These are phyloP conservation scores for Microbotryum violaceum DNA, from an alignment of 1,284 basidiomycete species.

Conservation along the genomic window DNA sequence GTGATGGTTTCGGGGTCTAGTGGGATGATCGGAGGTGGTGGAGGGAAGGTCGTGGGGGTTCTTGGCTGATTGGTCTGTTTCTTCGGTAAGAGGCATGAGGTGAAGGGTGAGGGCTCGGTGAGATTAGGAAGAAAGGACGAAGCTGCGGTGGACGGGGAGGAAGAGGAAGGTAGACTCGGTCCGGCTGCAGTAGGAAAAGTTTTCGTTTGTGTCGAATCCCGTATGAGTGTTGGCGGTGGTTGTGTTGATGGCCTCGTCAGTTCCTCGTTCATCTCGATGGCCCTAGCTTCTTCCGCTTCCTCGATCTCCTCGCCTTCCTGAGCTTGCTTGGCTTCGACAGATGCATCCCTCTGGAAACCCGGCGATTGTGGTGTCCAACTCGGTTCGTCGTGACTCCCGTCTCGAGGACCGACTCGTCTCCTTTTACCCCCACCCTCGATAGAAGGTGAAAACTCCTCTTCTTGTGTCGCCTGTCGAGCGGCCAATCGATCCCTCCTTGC, in stretches of 20 bases:
- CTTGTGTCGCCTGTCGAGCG: slow-evolving; percentile 22
- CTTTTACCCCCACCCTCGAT: not conserved
- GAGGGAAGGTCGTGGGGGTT: not conserved
- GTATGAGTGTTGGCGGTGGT: not conserved
- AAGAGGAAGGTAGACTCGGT: not conserved
- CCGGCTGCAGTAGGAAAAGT: not conserved
- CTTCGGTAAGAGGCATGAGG: not conserved
- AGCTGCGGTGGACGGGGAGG: too few relatives aligned
- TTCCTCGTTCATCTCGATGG: not conserved
- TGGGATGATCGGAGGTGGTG: slow-evolving; percentile 17
- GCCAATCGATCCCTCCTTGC: slow-evolving; percentile 19
- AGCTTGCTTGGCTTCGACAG: too few relatives aligned
- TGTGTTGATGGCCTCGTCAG: not conserved
- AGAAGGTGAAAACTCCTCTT: slow-evolving; percentile 4
- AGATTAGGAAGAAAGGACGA: not conserved
- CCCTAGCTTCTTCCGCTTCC: too few relatives aligned
- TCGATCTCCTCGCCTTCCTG: too few relatives aligned
- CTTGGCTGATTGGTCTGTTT: not conserved
- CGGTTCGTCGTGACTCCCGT: too few relatives aligned
- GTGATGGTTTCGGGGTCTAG: not conserved
- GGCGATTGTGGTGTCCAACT: too few relatives aligned
- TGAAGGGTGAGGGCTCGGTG: not conserved
- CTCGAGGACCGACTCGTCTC: too few relatives aligned
- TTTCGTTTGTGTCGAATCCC: too few relatives aligned
- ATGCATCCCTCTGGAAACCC: too few relatives aligned